phyloP scores from a whole-genome alignment of 768 basidiomycete genomes.

The Auriscalpium orientale region DNA sequence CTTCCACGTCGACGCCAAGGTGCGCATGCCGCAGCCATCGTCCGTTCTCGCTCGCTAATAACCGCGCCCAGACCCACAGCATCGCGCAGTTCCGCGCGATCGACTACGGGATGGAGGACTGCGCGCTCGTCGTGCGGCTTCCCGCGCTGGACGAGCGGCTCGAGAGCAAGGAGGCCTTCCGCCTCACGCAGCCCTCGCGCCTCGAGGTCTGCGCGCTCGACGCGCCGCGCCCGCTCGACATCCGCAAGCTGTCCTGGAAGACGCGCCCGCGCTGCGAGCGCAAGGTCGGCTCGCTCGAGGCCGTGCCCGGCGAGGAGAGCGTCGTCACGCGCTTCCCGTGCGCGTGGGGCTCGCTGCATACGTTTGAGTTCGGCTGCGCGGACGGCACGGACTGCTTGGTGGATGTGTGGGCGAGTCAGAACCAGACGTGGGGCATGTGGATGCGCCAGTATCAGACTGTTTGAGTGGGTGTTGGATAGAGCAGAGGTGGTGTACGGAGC shows the following conservation, averaged over 20 bases:
- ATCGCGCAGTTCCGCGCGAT: conserved; percentile 21
- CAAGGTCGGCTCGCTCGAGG: conserved; percentile 10
- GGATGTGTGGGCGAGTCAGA: conserved; percentile 21
- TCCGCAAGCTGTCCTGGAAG: conserved; percentile 14
- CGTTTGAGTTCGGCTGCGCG: conserved; percentile 17
- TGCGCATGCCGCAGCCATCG: conserved; percentile 1
- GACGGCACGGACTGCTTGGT: conserved; percentile 14
- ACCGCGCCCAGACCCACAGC: conserved; percentile 10
- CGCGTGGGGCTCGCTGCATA: conserved; percentile 16
- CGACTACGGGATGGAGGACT: conserved; percentile 22
- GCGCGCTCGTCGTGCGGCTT: conserved; percentile 18
- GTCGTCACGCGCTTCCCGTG: conserved; percentile 18
- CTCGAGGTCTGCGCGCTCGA: conserved; percentile 16
- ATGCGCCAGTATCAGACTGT: conserved; percentile 22
- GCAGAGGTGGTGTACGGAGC: too few relatives aligned
- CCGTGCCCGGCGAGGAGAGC: conserved; percentile 13
- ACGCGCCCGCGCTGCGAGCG: conserved; percentile 10
- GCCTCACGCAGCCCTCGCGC: neutral
- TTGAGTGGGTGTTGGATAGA: neutral
- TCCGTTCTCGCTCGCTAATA: neutral
- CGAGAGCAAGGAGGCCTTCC: conserved; percentile 12
- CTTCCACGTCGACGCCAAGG: conserved; percentile 13
- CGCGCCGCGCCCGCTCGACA: conserved; percentile 12
- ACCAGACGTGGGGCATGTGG: conserved; percentile 20
- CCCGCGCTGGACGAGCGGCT: conserved; percentile 10